phyloP scores from a whole-genome alignment of 306 rosid species.

The Fragaria nilgerrensis region DNA sequence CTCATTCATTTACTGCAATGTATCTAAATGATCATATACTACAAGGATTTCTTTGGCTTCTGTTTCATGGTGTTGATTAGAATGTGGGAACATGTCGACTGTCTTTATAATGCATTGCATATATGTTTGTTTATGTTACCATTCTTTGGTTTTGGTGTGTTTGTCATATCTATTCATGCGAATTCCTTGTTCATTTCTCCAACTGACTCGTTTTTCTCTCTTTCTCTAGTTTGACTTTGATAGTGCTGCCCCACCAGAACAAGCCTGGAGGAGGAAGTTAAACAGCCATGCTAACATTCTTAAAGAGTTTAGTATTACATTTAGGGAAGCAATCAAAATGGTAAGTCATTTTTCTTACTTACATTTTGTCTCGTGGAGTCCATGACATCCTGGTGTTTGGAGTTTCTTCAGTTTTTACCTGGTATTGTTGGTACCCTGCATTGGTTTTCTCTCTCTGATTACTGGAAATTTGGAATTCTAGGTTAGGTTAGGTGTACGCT shows the following conservation, averaged over 20 bases:
- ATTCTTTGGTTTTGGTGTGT: background rate
- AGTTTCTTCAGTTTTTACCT: background rate
- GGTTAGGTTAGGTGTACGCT: slow-evolving; percentile 87
- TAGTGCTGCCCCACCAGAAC: slow-evolving; percentile 94
- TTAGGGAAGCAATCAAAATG: slow-evolving; percentile 92
- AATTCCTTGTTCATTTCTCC: background rate
- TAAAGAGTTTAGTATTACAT: slow-evolving; percentile 88
- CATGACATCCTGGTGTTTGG: slow-evolving; percentile 11
- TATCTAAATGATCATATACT: no score
- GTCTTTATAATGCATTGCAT: background rate
- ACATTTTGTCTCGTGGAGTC: background rate
- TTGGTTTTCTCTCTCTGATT: slow-evolving; percentile 9
- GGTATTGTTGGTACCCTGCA: background rate
- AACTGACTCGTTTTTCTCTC: slow-evolving; percentile 17
- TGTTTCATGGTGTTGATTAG: no score
- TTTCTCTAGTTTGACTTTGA: slow-evolving; percentile 78
- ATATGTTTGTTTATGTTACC: background rate
- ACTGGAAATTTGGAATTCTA: slow-evolving; percentile 33
- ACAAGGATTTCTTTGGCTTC: no score
- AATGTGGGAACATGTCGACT: background rate
- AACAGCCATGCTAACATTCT: slow-evolving; percentile 91
- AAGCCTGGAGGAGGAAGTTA: slow-evolving; percentile 97
- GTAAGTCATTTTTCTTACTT: slow-evolving; percentile 42
- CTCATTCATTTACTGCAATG: background rate
- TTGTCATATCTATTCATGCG: background rate